phyloP scores from a whole-genome alignment of 2,329 filamentous ascomycete species.

The Neonectria punicea region DNA sequence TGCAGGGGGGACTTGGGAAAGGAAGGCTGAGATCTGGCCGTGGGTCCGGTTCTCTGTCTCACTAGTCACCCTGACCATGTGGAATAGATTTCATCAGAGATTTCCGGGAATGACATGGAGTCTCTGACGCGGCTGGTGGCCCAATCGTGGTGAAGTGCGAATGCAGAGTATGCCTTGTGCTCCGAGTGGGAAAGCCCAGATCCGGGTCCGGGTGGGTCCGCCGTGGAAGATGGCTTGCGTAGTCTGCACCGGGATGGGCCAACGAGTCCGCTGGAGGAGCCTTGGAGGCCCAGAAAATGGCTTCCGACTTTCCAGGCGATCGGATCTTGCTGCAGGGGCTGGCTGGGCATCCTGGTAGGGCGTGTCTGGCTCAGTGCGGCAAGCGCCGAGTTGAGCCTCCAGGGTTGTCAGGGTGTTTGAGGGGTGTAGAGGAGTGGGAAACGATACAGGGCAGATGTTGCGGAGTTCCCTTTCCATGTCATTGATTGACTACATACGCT shows the following conservation, averaged over 20 bases:
- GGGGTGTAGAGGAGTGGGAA: not conserved
- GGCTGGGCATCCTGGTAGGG: slow-evolving; percentile 15
- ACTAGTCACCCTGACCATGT: slow-evolving; percentile 41
- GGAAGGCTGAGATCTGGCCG: slow-evolving; percentile 22
- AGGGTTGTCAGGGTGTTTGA: slow-evolving; percentile 11
- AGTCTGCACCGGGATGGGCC: slow-evolving; percentile 28
- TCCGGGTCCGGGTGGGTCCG: slow-evolving; percentile 32
- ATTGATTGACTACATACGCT: not conserved
- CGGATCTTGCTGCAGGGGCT: slow-evolving; percentile 38
- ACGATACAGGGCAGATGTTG: not conserved
- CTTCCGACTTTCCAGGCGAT: slow-evolving; percentile 38
- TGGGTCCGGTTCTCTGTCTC: slow-evolving; percentile 37
- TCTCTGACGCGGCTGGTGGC: slow-evolving; percentile 37
- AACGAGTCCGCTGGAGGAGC: slow-evolving; percentile 22
- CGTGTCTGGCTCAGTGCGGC: slow-evolving; percentile 23
- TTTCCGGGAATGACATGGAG: slow-evolving; percentile 33
- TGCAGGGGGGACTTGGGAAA: slow-evolving; percentile 31
- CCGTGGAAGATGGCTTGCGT: slow-evolving; percentile 34
- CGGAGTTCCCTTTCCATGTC: not conserved
- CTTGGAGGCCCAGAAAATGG: slow-evolving; percentile 30
- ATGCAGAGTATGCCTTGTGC: slow-evolving; percentile 41
- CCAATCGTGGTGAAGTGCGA: slow-evolving; percentile 40
- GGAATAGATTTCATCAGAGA: slow-evolving; percentile 41
- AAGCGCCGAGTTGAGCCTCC: slow-evolving; percentile 41
- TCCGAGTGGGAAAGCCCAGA: slow-evolving; percentile 18